These are phyloP conservation scores for Chlorociboria aeruginascens DNA, from an alignment of 495 filamentous ascomycete species.

Conservation along the genomic window DNA sequence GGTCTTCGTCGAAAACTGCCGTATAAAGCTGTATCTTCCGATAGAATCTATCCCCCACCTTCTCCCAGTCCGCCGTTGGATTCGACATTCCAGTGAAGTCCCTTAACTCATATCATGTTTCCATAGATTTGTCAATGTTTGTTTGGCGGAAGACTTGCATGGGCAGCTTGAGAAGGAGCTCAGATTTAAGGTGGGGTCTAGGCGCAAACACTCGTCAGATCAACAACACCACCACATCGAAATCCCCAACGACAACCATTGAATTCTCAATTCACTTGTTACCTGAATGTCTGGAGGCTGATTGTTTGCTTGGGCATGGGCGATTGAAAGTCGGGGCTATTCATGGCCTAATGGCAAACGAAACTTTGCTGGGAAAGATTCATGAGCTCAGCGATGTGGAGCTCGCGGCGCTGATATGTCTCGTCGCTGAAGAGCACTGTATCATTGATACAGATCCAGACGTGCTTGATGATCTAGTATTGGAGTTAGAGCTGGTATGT, in stretches of 20 bases:
- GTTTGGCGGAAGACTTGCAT: background rate
- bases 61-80: constrained; percentile 89
- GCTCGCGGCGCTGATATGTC: constrained; percentile 70
- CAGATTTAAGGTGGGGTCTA: constrained; percentile 9
- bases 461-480: constrained; percentile 48
- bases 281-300: background rate
- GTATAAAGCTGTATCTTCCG: constrained; percentile 88
- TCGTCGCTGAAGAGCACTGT: constrained; percentile 73
- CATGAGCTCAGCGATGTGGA: constrained; percentile 77
- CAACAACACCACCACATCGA: background rate
- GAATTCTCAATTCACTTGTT: background rate
- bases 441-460: constrained; percentile 62
- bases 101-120: constrained; percentile 10
- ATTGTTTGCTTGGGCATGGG: constrained; percentile 5
- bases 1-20: constrained; percentile 77
- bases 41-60: constrained; percentile 83
- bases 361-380: constrained; percentile 47
- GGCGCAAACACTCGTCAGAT: background rate
- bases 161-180: background rate
- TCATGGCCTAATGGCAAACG: constrained; percentile 43
- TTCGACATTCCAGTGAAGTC: constrained; percentile 20
- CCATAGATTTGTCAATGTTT: background rate
- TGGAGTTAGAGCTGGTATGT: constrained; percentile 60
- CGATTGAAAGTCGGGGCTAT: background rate
- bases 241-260: background rate